A percentile compares a stretch with the other conserved stretches of the same genome.
Evolutionary conservation across 495 filamentous ascomycete genomes (phyloP).

Genomic region (Penicillium subrubescens): DNA sequence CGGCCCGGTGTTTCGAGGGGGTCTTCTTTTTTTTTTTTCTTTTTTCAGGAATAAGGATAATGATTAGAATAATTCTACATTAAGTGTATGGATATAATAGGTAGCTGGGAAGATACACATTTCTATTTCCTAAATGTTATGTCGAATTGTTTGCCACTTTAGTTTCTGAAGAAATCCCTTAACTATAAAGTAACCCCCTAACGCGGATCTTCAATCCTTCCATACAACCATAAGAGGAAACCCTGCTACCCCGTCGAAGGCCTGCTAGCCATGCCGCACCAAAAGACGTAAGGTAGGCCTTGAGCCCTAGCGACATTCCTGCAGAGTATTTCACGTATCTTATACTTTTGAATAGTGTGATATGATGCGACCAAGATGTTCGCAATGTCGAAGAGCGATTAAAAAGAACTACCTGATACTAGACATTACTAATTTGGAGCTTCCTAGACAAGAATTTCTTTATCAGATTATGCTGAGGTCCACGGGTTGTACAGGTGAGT

Average conservation of each 20-base stretch:
- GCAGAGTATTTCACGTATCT: background rate
- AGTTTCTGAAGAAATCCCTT: background rate
- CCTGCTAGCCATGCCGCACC: conserved; percentile 1
- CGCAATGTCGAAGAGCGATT: conserved; percentile 1
- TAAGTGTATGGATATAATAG: too few species aligned
- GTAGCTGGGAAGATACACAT: too few species aligned
- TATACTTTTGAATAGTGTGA: background rate
- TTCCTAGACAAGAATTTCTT: too few species aligned
- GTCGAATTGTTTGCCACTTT: background rate
- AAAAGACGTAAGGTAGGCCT: conserved; percentile 2
- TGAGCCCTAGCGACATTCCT: background rate
- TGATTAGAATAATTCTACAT: too few species aligned
- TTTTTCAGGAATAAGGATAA: too few species aligned
- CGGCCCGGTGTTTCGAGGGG: too few species aligned
- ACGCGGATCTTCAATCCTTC: background rate
- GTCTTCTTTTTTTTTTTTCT: too few species aligned
- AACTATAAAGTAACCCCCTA: background rate
- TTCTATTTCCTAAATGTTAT: background rate
- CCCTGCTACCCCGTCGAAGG: conserved; percentile 3
- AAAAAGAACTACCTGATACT: too few species aligned
- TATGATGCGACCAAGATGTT: background rate
- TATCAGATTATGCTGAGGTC: too few species aligned
- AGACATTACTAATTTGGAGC: too few species aligned
- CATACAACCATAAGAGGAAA: background rate
- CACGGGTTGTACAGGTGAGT: too few species aligned